Evolutionary conservation across 208 protist species (phyloP).

Genomic region (Acanthamoeba polyphaga): DNA sequence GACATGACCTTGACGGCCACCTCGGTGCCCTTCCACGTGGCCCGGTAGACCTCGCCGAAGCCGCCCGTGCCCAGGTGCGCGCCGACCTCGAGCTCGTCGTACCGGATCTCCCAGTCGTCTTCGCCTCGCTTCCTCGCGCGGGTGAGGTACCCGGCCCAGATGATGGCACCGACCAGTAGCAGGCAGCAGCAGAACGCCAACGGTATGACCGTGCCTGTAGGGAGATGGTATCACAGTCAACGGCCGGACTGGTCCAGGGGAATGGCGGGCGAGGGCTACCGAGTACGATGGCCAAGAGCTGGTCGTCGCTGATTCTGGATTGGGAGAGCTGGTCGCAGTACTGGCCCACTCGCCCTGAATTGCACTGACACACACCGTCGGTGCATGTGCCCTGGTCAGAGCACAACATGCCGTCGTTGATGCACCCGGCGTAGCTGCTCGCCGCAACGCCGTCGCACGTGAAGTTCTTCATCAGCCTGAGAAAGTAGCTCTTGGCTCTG

Average conservation of each 20-base stretch:
- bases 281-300: not conserved
- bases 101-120: not conserved
- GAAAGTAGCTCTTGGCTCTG: not conserved
- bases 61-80: not conserved
- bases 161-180: not conserved
- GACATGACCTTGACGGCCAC: not conserved
- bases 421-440: not conserved
- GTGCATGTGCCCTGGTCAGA: not conserved
- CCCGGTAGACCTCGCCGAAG: not conserved
- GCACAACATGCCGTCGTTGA: not conserved
- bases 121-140: not conserved
- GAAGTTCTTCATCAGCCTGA: not conserved
- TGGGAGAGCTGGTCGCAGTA: not conserved
- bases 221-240: not conserved
- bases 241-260: too few relatives aligned
- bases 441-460: not conserved
- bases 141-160: not conserved
- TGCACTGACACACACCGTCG: not conserved
- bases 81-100: too few relatives aligned
- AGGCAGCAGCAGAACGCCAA: not conserved
- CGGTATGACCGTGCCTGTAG: not conserved
- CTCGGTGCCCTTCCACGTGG: slow-evolving; percentile 2
- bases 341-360: not conserved
- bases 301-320: not conserved
- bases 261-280: not conserved